Evolutionary conservation across 2,329 filamentous ascomycete species (phyloP).

Genomic region (Aspergillus novofumigatus): DNA sequence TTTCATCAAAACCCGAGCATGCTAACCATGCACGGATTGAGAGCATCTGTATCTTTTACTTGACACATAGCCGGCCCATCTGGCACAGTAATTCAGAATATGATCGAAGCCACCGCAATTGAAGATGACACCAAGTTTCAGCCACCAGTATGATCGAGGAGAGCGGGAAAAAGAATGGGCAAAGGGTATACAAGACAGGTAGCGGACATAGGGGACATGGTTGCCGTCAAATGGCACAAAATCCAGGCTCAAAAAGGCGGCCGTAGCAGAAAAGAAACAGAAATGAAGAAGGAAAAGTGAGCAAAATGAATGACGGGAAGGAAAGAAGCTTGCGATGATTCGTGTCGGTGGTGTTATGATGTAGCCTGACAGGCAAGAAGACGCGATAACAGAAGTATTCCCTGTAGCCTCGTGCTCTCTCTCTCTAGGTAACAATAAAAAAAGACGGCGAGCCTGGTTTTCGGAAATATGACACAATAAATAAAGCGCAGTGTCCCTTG

Average conservation of each 20-base stretch:
- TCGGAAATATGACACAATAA: conserved; percentile 8
- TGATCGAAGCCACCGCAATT: conserved; percentile 5
- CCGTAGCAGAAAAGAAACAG: conserved; percentile 5
- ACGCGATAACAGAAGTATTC: neutral
- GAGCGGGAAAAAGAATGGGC: conserved; percentile 11
- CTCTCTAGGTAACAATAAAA: conserved; percentile 4
- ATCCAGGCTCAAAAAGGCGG: neutral
- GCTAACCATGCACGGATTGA: neutral
- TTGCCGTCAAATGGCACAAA: neutral
- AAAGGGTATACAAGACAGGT: conserved; percentile 21
- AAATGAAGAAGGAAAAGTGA: conserved; percentile 3
- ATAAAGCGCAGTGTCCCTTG: conserved; percentile 20
- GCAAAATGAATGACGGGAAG: conserved; percentile 6
- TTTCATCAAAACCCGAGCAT: neutral
- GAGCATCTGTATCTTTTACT: neutral
- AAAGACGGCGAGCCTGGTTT: conserved; percentile 3
- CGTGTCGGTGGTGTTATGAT: neutral
- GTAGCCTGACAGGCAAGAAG: neutral
- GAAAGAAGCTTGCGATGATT: conserved; percentile 14
- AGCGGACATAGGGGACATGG: conserved; percentile 6
- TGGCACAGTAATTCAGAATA: conserved; percentile 2
- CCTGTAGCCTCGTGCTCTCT: neutral
- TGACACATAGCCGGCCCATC: conserved; percentile 5
- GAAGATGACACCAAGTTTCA: conserved; percentile 6
- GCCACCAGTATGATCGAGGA: conserved; percentile 4